A percentile compares a stretch with the other conserved stretches of the same genome.
phyloP scores from a whole-genome alignment of 2,329 filamentous ascomycete genomes.

The Cladophialophora exuberans region DNA sequence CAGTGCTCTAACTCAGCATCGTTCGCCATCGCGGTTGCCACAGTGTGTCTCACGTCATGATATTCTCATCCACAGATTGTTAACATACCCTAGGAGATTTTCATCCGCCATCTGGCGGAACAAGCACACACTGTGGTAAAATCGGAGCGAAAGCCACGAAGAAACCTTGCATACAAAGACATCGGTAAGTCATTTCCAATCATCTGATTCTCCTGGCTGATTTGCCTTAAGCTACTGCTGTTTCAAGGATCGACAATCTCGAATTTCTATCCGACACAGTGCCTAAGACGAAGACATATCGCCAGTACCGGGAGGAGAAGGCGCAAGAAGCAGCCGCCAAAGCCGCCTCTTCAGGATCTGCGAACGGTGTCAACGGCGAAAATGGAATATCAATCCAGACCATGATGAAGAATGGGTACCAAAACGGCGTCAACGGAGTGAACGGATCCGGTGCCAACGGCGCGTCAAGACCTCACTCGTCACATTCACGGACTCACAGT shows the following conservation, averaged over 20 bases:
- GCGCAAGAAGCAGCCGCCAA: slow-evolving; percentile 47
- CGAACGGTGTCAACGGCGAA: slow-evolving; percentile 35
- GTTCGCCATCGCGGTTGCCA: slow-evolving; percentile 90
- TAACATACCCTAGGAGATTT: slow-evolving; percentile 75
- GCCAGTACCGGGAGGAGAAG: slow-evolving; percentile 71
- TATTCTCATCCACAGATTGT: background rate
- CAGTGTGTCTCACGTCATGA: slow-evolving; percentile 56
- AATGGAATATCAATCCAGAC: slow-evolving; percentile 23
- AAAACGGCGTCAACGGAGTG: slow-evolving; percentile 23
- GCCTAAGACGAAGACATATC: slow-evolving; percentile 81
- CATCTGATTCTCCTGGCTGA: background rate
- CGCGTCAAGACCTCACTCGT: slow-evolving; percentile 14
- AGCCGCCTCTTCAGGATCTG: slow-evolving; percentile 33
- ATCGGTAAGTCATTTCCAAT: slow-evolving; percentile 61
- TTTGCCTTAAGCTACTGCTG: slow-evolving; percentile 68
- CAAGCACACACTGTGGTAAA: slow-evolving; percentile 88
- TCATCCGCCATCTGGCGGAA: slow-evolving; percentile 86
- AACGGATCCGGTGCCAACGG: slow-evolving; percentile 21
- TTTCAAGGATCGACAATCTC: slow-evolving; percentile 86
- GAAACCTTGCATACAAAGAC: slow-evolving; percentile 96
- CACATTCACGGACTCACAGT: slow-evolving; percentile 23
- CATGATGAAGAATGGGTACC: slow-evolving; percentile 27
- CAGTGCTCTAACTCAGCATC: slow-evolving; percentile 92
- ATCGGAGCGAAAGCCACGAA: slow-evolving; percentile 84
- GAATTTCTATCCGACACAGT: slow-evolving; percentile 93